Percentiles rank a stretch among this genome's conserved stretches.
These are phyloP conservation scores for Aspergillus olivimuriae DNA, from an alignment of 495 filamentous ascomycete genomes.

Conservation along the genomic window DNA sequence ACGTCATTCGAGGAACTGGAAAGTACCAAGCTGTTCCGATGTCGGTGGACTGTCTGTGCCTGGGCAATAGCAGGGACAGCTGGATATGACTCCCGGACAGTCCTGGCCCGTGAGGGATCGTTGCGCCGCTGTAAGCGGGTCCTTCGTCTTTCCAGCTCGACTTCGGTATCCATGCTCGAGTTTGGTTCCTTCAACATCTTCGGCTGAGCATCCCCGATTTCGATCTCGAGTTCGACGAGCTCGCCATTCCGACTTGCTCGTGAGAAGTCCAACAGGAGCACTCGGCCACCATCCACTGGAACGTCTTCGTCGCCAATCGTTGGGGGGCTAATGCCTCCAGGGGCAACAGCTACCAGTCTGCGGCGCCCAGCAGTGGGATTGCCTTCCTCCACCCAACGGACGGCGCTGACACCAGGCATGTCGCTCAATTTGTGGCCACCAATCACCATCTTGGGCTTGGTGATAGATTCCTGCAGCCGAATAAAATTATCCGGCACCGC, in stretches of 20 bases:
- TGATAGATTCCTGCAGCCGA: constrained; percentile 28
- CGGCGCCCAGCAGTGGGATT: constrained; percentile 9
- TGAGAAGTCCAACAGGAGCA: constrained; percentile 73
- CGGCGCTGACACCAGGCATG: constrained; percentile 37
- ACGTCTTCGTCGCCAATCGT: constrained; percentile 67
- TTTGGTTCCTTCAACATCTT: constrained; percentile 69
- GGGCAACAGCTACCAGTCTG: constrained; percentile 67
- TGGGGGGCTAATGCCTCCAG: constrained; percentile 59
- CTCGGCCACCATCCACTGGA: constrained; percentile 73
- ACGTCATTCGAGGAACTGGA: constrained; percentile 15
- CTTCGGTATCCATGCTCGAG: constrained; percentile 72
- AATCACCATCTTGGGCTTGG: constrained; percentile 30
- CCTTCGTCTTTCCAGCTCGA: constrained; percentile 71
- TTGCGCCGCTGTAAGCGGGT: constrained; percentile 44
- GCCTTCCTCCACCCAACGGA: constrained; percentile 32
- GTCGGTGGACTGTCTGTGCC: constrained; percentile 8
- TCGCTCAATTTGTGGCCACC: constrained; percentile 33
- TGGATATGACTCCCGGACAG: constrained; percentile 19
- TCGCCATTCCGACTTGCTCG: constrained; percentile 51
- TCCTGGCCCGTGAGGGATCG: constrained; percentile 15
- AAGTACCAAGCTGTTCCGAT: constrained; percentile 21
- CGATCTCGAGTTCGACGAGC: constrained; percentile 54
- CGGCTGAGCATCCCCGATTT: constrained; percentile 64
- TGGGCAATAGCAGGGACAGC: constrained; percentile 11
- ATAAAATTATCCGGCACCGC: constrained; percentile 17